phyloP scores from a whole-genome alignment of 2,329 filamentous ascomycete species.

The Meredithiella fracta region DNA sequence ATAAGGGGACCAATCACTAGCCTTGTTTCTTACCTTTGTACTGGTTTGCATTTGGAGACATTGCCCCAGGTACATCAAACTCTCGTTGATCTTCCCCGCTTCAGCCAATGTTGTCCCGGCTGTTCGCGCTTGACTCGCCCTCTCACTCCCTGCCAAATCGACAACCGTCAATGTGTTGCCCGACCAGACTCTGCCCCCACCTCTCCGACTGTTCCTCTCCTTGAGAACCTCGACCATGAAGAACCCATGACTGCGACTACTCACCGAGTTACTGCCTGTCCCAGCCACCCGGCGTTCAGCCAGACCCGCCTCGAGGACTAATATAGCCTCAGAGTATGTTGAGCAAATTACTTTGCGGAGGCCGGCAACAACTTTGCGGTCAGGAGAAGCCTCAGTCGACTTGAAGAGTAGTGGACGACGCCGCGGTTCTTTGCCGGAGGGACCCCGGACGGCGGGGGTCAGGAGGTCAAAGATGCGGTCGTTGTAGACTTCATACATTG shows the following conservation, averaged over 20 bases:
- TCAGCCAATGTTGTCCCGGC: conserved; percentile 83
- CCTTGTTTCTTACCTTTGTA: conserved; percentile 46
- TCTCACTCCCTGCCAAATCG: conserved; percentile 83
- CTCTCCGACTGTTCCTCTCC: conserved; percentile 40
- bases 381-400: conserved; percentile 68
- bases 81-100: conserved; percentile 96
- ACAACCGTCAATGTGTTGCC: conserved; percentile 74
- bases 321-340: conserved; percentile 65
- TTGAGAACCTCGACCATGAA: conserved; percentile 94
- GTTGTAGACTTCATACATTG: conserved; percentile 99
- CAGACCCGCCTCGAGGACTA: conserved; percentile 78
- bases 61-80: conserved; percentile 93
- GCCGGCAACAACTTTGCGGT: conserved; percentile 88
- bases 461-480: conserved; percentile 93
- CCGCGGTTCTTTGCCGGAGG: conserved; percentile 21
- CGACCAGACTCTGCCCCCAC: conserved; percentile 40
- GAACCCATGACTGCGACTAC: conserved; percentile 86
- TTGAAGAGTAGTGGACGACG: conserved; percentile 85
- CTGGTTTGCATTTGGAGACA: conserved; percentile 92
- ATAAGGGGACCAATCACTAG: neutral
- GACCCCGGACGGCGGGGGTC: conserved; percentile 34
- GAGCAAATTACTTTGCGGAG: conserved; percentile 79
- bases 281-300: conserved; percentile 76
- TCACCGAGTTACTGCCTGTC: conserved; percentile 84
- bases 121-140: conserved; percentile 84